Base-by-base conservation (phyloP, 352 stramenopile species). In the Globisporangium splendens region DNA sequence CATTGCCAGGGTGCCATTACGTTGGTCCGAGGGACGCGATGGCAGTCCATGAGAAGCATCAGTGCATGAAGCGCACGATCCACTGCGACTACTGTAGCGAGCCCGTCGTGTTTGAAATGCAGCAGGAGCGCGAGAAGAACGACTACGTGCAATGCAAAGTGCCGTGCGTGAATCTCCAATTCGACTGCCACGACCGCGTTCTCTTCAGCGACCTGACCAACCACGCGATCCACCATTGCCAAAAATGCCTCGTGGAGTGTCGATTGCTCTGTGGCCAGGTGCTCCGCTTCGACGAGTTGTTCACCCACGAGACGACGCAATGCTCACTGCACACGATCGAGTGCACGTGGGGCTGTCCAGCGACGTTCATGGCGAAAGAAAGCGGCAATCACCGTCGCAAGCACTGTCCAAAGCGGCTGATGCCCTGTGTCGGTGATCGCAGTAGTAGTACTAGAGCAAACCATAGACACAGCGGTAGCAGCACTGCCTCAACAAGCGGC, bases 181-280 rank as follows among this genome's bases (percentile, higher is more conserved):
- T 69, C 50, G 83, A 79, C 2, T 93, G 77, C 24, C 63, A 63
- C 8, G 69, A 76, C 10, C 50, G 54, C 21, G 53, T 90, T 0
- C 44, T 70, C 6, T 80, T 70, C 10, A 42, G 58, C 22, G 70
- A 89, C 2, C 48, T 62, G 22, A 53, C 73, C 1, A 24, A 60
- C 15, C 83, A 93, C 50, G 65, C 73, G 17, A 44, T 20, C 10
- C 39, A 76, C 41, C 79, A 91, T 62, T 93, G 83, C 54, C 79
- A 79, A 31, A 84, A 89, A 59, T 69, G 83, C 11, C 41, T 56
- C 0, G 50, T 86, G 1, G 31, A 59, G 10, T 93, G 83, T 53
- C 81, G 81, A 2, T 65, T 79, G 0, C 56, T 70, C 14, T 93
- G 83, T 58, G 76, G 66, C 22, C 39, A 58, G 4, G 60, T 58